Evolutionary conservation across 1,284 basidiomycete species (phyloP).

Genomic region (Sutorius eximius): DNA sequence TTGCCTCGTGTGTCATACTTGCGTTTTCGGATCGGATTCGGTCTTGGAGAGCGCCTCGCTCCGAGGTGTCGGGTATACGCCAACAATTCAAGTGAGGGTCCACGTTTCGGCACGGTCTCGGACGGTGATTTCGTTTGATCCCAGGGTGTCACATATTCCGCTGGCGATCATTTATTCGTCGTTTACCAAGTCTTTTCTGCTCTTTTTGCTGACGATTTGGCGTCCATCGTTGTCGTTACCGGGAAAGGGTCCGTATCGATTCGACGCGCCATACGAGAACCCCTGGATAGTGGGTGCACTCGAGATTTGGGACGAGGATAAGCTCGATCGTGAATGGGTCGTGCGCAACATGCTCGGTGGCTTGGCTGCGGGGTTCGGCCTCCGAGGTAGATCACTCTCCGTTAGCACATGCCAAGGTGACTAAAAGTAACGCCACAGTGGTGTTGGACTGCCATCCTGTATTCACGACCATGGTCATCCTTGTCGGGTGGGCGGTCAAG

Average conservation of each 20-base stretch:
- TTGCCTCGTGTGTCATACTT: conserved; percentile 55
- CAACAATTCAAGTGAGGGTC: conserved; percentile 54
- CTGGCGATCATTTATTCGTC: conserved; percentile 86
- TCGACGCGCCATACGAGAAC: conserved; percentile 29
- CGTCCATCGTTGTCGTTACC: conserved; percentile 44
- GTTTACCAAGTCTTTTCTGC: conserved; percentile 81
- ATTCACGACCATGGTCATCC: conserved; percentile 75
- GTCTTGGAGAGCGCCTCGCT: conserved; percentile 11
- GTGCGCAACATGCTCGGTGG: conserved; percentile 83
- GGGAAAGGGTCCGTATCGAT: conserved; percentile 25
- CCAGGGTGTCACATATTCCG: conserved; percentile 71
- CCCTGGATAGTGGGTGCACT: conserved; percentile 42
- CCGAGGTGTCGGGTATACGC: conserved; percentile 50
- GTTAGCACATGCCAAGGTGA: conserved; percentile 20
- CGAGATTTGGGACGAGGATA: conserved; percentile 61
- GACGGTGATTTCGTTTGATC: not conserved
- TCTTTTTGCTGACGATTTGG: conserved; percentile 85
- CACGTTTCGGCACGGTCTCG: not conserved
- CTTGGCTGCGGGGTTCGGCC: conserved; percentile 75
- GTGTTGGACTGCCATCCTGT: conserved; percentile 74
- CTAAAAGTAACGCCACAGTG: conserved; percentile 43
- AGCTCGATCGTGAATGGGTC: conserved; percentile 80
- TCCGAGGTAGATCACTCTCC: conserved; percentile 47
- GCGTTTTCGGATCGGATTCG: conserved; percentile 40
- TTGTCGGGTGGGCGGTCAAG: conserved; percentile 77